Evolutionary conservation across 179 eudicot genomes (phyloP).

Genomic region (Heliamphora pulchella): DNA sequence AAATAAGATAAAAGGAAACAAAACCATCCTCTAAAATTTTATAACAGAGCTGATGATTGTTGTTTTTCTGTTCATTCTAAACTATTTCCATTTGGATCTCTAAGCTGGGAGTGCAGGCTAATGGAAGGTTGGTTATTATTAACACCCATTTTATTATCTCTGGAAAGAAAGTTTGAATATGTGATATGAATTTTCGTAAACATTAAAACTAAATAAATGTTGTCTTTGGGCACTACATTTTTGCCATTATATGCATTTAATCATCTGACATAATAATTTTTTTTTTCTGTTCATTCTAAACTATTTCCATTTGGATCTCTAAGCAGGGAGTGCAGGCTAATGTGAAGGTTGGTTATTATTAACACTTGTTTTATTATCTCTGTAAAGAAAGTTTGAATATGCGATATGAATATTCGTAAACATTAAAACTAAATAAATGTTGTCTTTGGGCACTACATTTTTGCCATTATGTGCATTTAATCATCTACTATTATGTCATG

Average conservation of each 20-base stretch:
- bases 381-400: neutral
- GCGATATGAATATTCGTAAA: neutral
- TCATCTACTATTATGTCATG: neutral
- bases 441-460: neutral
- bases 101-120: neutral
- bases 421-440: too few relatives aligned
- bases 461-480: neutral
- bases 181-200: neutral
- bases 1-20: neutral
- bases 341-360: neutral
- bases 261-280: neutral
- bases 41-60: neutral
- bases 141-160: neutral
- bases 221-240: neutral
- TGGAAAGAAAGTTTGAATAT: neutral
- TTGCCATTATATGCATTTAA: neutral
- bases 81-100: conserved; percentile 7
- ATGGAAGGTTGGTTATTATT: neutral
- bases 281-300: neutral
- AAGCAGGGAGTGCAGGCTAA: neutral
- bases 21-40: neutral
- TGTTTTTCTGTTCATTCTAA: neutral
- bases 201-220: too few relatives aligned
- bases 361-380: neutral
- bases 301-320: conserved; percentile 6